phyloP scores from a whole-genome alignment of 208 protist genomes.

The Trypanosoma cruzi region DNA sequence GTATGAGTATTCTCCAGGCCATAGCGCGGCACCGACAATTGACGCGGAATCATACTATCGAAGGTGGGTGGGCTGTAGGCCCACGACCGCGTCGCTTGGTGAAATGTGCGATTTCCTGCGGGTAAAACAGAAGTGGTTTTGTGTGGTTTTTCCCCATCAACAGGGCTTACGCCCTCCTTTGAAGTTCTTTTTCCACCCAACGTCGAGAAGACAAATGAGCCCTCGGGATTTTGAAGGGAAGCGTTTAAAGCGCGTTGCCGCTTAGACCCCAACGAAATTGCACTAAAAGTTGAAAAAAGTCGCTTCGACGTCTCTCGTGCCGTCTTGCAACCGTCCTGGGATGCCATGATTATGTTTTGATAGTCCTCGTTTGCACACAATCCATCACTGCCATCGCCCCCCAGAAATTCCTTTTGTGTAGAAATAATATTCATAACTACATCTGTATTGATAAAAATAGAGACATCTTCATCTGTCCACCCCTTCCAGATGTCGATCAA shows the following conservation, averaged over 20 bases:
- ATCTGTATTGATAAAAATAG: conserved; percentile 60
- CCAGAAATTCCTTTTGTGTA: conserved; percentile 63
- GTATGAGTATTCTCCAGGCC: no score
- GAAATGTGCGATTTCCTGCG: no score
- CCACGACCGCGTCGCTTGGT: no score
- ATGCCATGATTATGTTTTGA: conserved; percentile 2
- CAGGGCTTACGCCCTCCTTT: no score
- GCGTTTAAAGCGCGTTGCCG: not conserved
- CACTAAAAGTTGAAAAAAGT: conserved; percentile 14
- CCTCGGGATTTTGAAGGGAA: not conserved
- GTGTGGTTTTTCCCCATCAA: no score
- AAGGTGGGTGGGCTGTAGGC: no score
- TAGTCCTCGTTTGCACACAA: not conserved
- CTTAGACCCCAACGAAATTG: not conserved
- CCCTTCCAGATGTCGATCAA: conserved; percentile 77
- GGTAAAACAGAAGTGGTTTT: no score
- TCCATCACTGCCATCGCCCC: conserved; percentile 1
- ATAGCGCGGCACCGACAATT: no score
- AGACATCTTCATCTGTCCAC: conserved; percentile 20
- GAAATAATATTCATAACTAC: conserved; percentile 75
- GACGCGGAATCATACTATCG: no score
- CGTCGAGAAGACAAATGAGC: not conserved
- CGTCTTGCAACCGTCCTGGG: not conserved
- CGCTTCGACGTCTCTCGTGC: conserved; percentile 19
- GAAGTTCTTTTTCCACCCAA: not conserved